phyloP scores from a whole-genome alignment of 129 eudicot genomes.

The Apium graveolens region DNA sequence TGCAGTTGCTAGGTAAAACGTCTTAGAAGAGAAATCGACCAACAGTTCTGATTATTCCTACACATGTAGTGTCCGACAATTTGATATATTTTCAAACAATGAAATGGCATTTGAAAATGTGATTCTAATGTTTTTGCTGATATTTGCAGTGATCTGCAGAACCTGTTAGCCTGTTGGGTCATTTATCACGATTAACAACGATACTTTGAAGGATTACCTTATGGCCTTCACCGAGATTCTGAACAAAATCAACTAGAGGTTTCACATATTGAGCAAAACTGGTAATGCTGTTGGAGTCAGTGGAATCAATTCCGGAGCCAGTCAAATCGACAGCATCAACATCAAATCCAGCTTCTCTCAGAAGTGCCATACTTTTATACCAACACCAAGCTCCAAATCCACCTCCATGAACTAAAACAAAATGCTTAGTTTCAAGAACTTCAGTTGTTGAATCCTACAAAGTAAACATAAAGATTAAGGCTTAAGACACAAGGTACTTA shows the following conservation, averaged over 20 bases:
- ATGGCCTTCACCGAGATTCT: constrained; percentile 19
- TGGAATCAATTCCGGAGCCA: constrained; percentile 33
- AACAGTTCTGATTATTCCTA: not conserved
- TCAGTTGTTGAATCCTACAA: constrained; percentile 9
- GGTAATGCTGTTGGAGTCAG: constrained; percentile 24
- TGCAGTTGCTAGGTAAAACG: not conserved
- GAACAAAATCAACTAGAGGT: constrained; percentile 27
- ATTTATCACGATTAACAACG: not conserved
- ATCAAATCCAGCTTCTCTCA: constrained; percentile 20
- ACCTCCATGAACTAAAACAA: constrained; percentile 32
- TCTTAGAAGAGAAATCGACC: not conserved
- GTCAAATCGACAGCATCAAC: constrained; percentile 37
- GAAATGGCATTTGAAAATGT: not conserved
- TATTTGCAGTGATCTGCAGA: not conserved
- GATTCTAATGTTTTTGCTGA: not conserved
- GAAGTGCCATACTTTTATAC: constrained; percentile 35
- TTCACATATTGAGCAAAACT: constrained; percentile 28
- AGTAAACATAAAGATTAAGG: not conserved
- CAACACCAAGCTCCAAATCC: constrained; percentile 50
- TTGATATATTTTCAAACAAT: not conserved
- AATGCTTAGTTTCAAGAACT: constrained; percentile 15
- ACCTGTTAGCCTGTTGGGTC: not conserved
- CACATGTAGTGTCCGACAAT: not conserved
- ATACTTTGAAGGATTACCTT: constrained; percentile 15
- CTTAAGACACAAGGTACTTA: not conserved